Evolutionary conservation across 2,329 filamentous ascomycete genomes (phyloP).

Genomic region (Hypomyces perniciosus): DNA sequence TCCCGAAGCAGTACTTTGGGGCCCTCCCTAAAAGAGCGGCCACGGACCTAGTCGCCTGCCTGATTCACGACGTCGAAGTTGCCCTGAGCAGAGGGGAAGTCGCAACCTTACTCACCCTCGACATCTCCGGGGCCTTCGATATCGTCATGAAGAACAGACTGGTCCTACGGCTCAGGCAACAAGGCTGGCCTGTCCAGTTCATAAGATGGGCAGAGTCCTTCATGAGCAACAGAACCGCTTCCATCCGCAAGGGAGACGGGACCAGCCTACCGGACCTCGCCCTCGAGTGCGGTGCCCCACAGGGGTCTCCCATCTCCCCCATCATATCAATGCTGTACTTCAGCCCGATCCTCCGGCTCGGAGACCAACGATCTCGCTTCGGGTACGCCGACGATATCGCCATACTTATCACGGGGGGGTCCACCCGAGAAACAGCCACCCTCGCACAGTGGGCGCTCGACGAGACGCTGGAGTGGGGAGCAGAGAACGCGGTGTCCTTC

Average conservation of each 20-base stretch:
- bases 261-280: conserved; percentile 2
- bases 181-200: conserved; percentile 15
- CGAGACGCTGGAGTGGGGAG: conserved; percentile 15
- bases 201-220: conserved; percentile 14
- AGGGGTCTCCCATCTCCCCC: conserved; percentile 15
- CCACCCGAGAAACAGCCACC: conserved; percentile 12
- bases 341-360: conserved; percentile 11
- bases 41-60: conserved; percentile 14
- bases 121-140: conserved; percentile 17
- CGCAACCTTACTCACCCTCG: conserved; percentile 13
- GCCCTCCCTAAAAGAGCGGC: conserved; percentile 19
- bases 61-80: conserved; percentile 18
- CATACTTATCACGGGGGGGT: conserved; percentile 14
- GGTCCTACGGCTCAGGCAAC: conserved; percentile 10
- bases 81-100: conserved; percentile 11
- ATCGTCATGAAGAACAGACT: conserved; percentile 17
- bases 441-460: conserved; percentile 7
- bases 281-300: conserved; percentile 9
- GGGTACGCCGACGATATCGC: conserved; percentile 17
- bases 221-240: conserved; percentile 4
- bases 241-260: conserved; percentile 8
- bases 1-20: neutral
- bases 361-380: conserved; percentile 1
- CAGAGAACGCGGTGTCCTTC: conserved; percentile 16
- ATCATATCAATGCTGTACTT: conserved; percentile 17